phyloP scores from a whole-genome alignment of 805 yeast genomes.

The Wickerhamomyces xylosicus region DNA sequence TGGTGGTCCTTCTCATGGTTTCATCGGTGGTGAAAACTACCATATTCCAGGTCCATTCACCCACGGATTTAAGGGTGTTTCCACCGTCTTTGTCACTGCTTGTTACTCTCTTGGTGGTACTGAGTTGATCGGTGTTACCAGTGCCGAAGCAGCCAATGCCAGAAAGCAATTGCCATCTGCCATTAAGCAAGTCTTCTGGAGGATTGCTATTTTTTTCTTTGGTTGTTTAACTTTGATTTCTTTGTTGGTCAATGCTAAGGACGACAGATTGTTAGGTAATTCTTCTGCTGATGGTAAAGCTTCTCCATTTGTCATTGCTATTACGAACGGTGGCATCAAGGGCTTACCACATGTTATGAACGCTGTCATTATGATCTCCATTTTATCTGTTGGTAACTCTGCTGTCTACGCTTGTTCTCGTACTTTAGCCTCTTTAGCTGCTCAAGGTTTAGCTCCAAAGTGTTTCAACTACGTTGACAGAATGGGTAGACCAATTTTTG shows the following conservation, averaged over 20 bases:
- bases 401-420: constrained; percentile 50
- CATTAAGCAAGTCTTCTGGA: constrained; percentile 47
- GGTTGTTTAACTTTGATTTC: constrained; percentile 35
- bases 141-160: constrained; percentile 38
- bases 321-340: constrained; percentile 25
- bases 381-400: constrained; percentile 38
- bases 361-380: constrained; percentile 28
- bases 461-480: constrained; percentile 34
- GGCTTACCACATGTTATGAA: constrained; percentile 31
- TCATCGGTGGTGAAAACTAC: constrained; percentile 37
- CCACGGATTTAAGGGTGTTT: constrained; percentile 42
- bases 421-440: constrained; percentile 36
- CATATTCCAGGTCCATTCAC: constrained; percentile 55
- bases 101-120: constrained; percentile 46
- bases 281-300: constrained; percentile 23
- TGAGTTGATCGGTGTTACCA: constrained; percentile 41
- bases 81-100: constrained; percentile 44
- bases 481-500: constrained; percentile 39
- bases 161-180: constrained; percentile 39
- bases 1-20: constrained; percentile 35
- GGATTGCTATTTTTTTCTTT: constrained; percentile 37
- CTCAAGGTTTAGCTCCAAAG: constrained; percentile 34
- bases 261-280: constrained; percentile 23
- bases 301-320: constrained; percentile 41
- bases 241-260: constrained; percentile 35